These are phyloP conservation scores for Trichoderma reesei DNA, from an alignment of 495 filamentous ascomycete species.

Conservation along the genomic window DNA sequence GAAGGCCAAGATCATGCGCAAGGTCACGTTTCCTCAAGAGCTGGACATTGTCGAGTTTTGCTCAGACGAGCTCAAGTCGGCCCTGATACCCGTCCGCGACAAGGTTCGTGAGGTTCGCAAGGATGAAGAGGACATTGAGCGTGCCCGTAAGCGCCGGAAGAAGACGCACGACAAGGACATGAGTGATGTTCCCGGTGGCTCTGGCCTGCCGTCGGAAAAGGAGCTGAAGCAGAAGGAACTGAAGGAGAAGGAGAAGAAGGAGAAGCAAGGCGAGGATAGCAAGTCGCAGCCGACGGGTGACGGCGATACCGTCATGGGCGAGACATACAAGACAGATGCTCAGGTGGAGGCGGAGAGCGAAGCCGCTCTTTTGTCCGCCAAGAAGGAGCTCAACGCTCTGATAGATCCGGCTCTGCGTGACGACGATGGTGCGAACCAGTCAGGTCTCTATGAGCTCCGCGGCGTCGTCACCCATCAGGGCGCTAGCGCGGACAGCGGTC, in stretches of 20 bases:
- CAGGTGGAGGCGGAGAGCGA: conserved; percentile 78
- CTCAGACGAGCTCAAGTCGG: conserved; percentile 73
- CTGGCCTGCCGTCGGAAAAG: conserved; percentile 15
- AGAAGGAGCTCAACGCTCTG: conserved; percentile 72
- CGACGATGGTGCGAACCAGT: conserved; percentile 79
- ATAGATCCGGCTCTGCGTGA: conserved; percentile 59
- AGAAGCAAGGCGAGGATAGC: conserved; percentile 30
- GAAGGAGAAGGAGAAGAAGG: conserved; percentile 25
- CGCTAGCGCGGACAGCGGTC: conserved; percentile 90
- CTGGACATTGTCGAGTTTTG: conserved; percentile 93
- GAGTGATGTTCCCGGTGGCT: conserved; percentile 29
- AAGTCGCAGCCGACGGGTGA: conserved; percentile 20
- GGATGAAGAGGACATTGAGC: conserved; percentile 83
- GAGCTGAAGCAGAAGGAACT: conserved; percentile 33
- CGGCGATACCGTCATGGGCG: conserved; percentile 56
- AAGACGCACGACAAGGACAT: conserved; percentile 53
- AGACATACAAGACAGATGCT: conserved; percentile 79
- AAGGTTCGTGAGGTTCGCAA: conserved; percentile 93
- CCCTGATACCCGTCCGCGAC: conserved; percentile 82
- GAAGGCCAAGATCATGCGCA: conserved; percentile 99
- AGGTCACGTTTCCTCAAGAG: conserved; percentile 90
- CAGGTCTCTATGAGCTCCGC: conserved; percentile 87
- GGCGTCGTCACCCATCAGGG: conserved; percentile 98
- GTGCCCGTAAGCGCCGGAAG: conserved; percentile 81
- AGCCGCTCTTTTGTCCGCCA: conserved; percentile 60